These are phyloP conservation scores for Blastocystis sp. DNA, from an alignment of 352 stramenopile genomes.

Conservation along the genomic window DNA sequence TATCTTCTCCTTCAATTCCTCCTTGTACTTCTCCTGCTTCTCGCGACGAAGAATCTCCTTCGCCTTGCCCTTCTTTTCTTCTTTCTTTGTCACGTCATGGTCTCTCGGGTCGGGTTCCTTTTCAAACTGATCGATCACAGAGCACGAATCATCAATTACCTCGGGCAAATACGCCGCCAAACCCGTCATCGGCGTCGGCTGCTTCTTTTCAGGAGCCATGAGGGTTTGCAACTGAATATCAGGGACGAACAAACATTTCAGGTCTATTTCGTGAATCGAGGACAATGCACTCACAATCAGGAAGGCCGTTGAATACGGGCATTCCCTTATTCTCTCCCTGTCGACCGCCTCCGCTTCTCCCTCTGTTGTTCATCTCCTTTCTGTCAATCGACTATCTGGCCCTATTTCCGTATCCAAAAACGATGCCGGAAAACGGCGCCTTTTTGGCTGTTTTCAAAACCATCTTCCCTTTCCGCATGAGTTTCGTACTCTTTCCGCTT, in stretches of 20 bases:
- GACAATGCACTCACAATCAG: conserved; percentile 26
- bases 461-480: not conserved
- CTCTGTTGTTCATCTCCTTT: conserved; percentile 39
- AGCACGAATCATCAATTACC: not conserved
- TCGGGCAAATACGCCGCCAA: conserved; percentile 16
- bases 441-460: not conserved
- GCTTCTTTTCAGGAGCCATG: conserved; percentile 14
- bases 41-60: not conserved
- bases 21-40: conserved; percentile 76
- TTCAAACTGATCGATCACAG: conserved; percentile 13
- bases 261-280: conserved; percentile 19
- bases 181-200: conserved; percentile 44
- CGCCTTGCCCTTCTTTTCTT: conserved; percentile 16
- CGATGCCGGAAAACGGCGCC: not conserved
- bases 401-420: not conserved
- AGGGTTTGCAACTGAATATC: conserved; percentile 64
- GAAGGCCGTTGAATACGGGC: conserved; percentile 22
- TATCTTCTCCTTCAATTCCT: conserved; percentile 77
- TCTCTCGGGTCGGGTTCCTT: not conserved
- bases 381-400: not conserved
- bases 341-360: not conserved
- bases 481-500: not conserved
- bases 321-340: conserved; percentile 20
- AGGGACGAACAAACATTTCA: conserved; percentile 59
- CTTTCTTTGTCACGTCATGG: too few species aligned